Base-by-base conservation (phyloP, 1,284 basidiomycete genomes). In the Fomitopsis schrenkii region DNA sequence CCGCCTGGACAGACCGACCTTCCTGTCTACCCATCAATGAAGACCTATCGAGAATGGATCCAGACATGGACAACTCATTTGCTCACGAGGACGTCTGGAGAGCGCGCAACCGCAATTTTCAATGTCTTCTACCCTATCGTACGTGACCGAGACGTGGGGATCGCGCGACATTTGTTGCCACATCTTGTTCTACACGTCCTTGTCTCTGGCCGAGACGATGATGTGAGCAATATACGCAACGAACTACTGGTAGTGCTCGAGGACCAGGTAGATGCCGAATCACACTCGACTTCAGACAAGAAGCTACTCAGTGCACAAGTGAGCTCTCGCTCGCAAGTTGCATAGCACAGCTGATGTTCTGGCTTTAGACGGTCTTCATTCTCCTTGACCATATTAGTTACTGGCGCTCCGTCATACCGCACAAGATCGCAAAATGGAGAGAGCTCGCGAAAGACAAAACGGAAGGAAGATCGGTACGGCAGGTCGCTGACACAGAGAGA, bases 41-140 rank as follows among this genome's bases (percentile, higher is more conserved):
- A 83, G 5, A 95, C 94, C 0, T 99, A 97, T 75, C 87, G 96
- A 54, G 96, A 99, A 74, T 99, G 97, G 97, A 83, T 99, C 26
- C 94, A 97, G 67, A 74, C 84, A 0, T 99, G 97, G 96, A 88
- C 93, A 0, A 83, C 85, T 12, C 84, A 93, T 71, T 84, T 99
- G n/a, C 93, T 98, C 60, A 81, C 84, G 10, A 78, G 82, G 70
- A 82, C 81, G 2, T 83, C 83, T 2, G 85, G 84, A n/a, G 69
- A 72, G 2, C 79, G 77, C 36, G 91, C 91, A 4, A 75, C 79
- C 62, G 77, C 76, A 26, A 87, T 99, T 53, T 99, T 99, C 71
- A 79, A 83, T 9, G 86, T 91, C 5, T 94, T 98, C 70, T 83
- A 87, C 26, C 85, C 88, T 3, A 88, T 92, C 0, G 83, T 98